Evolutionary conservation across 768 basidiomycete species (phyloP).

Genomic region (Mycena filopes): DNA sequence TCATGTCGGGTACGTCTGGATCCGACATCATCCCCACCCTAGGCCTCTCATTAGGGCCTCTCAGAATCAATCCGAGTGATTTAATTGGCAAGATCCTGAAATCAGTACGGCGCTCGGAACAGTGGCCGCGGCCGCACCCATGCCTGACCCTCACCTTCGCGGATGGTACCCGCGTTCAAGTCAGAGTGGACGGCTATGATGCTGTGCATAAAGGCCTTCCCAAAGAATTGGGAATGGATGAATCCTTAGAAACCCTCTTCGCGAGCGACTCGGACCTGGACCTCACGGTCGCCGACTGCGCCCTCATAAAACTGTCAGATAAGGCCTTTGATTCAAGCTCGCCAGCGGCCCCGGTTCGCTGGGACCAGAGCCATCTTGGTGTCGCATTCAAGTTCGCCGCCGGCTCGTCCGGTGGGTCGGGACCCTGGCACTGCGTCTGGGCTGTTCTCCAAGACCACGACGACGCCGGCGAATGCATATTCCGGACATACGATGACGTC

Average conservation of each 20-base stretch:
- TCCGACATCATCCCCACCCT: not conserved
- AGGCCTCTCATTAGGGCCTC: no score
- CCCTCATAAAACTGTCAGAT: slow-evolving; percentile 64
- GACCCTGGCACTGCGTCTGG: slow-evolving; percentile 72
- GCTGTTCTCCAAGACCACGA: slow-evolving; percentile 67
- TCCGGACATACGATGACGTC: slow-evolving; percentile 70
- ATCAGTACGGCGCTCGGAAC: slow-evolving; percentile 50
- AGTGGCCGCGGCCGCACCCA: no score
- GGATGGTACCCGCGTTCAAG: slow-evolving; percentile 55
- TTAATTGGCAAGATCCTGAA: slow-evolving; percentile 58
- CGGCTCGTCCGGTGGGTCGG: slow-evolving; percentile 31
- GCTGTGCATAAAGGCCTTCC: slow-evolving; percentile 66
- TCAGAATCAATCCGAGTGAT: slow-evolving; percentile 52
- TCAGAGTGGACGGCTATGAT: slow-evolving; percentile 73
- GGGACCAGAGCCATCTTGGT: slow-evolving; percentile 59
- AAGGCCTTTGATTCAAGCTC: slow-evolving; percentile 69
- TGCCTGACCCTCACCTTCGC: slow-evolving; percentile 58
- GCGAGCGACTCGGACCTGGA: slow-evolving; percentile 44
- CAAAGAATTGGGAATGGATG: slow-evolving; percentile 66
- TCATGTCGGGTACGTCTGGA: slow-evolving; percentile 41
- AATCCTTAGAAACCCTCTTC: slow-evolving; percentile 51
- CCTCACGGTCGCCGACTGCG: slow-evolving; percentile 62
- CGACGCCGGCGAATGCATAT: slow-evolving; percentile 53
- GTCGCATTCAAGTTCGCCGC: slow-evolving; percentile 67
- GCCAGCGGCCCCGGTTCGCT: slow-evolving; percentile 46